Base-by-base conservation (phyloP, 768 basidiomycete genomes). In the Pisolithus sp. region DNA sequence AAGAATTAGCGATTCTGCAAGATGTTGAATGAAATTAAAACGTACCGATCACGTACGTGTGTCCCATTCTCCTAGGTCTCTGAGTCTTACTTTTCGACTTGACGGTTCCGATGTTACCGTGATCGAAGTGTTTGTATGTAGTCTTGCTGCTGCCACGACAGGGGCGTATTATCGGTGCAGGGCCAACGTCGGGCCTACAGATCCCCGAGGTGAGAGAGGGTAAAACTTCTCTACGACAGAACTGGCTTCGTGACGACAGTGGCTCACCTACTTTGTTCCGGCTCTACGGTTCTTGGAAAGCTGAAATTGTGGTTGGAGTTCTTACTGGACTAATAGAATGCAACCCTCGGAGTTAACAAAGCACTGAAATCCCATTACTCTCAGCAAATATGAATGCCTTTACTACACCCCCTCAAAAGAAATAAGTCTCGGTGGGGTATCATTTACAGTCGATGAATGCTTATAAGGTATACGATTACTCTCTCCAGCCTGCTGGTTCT, bases 1-100 rank as follows among this genome's bases (percentile, higher is more conserved):
- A 30, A 17, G 23, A n/a, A 13, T 18, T 41, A 13, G 40, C 18
- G 26, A 2, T 28, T 24, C 15, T 45, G 43, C n/a, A 15, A 17
- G 39, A n/a, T 10, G 20, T n/a, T 17, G n/a, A 23, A 30, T 6
- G 3, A 30, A 26, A 24, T 24, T n/a, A 31, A n/a, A 36, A 59
- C 68, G 47, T 45, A 81, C 82, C 83, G 46, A 85, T 83, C 47
- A 80, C 77, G 64, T 81, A 85, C 52, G 71, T 69, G 57, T 74
- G 75, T 5, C 65, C 61, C 78, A 79, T 80, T 46, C 31, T 30
- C 20, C 24, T n/a, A 4, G 8, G 21, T 37, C 46, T 15, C 51
- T 15, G 23, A 34, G 30, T 31, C 17, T 10, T 31, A 23, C 37
- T 30, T 30, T 9, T 30, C 7, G 9, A 30, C 7, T 8, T 8